Evolutionary conservation across 805 yeast species (phyloP), one percentile per base, ranked within the genome.

Genomic region (Metschnikowia shivogae): DNA sequence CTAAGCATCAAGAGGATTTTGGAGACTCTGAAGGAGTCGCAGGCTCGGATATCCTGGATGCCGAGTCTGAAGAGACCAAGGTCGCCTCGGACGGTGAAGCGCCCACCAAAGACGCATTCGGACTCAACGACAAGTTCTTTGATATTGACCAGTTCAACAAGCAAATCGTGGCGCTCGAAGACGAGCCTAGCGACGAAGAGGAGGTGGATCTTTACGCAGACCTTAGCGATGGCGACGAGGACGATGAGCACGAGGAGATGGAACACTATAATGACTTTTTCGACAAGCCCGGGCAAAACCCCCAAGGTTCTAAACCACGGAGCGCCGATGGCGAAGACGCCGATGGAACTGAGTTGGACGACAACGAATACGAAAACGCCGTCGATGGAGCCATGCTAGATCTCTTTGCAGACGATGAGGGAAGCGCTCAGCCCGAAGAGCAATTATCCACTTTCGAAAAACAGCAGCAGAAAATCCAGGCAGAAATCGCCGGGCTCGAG

Each of bases 71-170:
- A n/a, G 39, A 30, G 6, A 44, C 54, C 1, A 44, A 49, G 24
- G 50, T 44, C 4, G 42, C 48, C 5, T 43, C 47, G 5, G 51
- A 52, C 26, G 41, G 46, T 49, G 33, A 47, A 39, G 38, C 31
- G 10, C 39, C 43, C 24, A 56, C 56, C 17, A 71, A 73, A 34
- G 87, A 82, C 56, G 74, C 67, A 2, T 77, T 74, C 56, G 92
- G 89, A 1, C 72, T 90, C 27, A 86, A 90, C 59, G 95, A 88
- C 57, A 87, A 81, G 6, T 84, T 89, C 54, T 92, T 92, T 60
- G 81, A 87, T 48, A 79, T 92, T 34, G 95, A 89, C 53, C 86
- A 85, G 43, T 92, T 86, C 70, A 87, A 85, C 65, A 78, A 76
- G 58, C 89, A 82, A 60, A 80, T 82, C n/a, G 58, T 86, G 34